Evolutionary conservation across 2,329 filamentous ascomycete genomes (phyloP).

Genomic region (Drechslerella dactyloides): DNA sequence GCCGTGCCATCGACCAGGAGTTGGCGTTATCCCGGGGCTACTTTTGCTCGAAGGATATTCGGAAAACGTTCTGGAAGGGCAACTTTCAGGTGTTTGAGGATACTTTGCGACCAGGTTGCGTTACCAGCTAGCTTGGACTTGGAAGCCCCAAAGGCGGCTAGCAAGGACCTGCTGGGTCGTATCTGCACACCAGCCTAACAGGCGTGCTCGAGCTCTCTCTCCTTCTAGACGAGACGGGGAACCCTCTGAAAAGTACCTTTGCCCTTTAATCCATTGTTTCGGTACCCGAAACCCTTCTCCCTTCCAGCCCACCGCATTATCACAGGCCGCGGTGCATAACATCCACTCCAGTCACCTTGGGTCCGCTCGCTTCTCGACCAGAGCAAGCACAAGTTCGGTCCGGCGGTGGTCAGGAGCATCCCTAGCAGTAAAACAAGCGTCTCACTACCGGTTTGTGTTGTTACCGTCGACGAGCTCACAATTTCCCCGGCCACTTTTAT

Average conservation of each 20-base stretch:
- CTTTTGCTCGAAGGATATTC: slow-evolving; percentile 31
- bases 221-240: slow-evolving; percentile 42
- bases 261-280: slow-evolving; percentile 46
- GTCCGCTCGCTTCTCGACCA: slow-evolving; percentile 40
- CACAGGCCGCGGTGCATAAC: slow-evolving; percentile 18
- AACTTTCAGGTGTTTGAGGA: slow-evolving; percentile 50
- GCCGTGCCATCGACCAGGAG: slow-evolving; percentile 22
- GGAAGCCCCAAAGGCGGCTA: slow-evolving; percentile 51
- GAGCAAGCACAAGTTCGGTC: slow-evolving; percentile 18
- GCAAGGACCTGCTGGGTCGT: slow-evolving; percentile 48
- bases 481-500: slow-evolving; percentile 29
- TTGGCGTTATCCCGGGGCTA: slow-evolving; percentile 32
- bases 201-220: slow-evolving; percentile 50
- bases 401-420: neutral
- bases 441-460: slow-evolving; percentile 25
- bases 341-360: slow-evolving; percentile 2
- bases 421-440: slow-evolving; percentile 25
- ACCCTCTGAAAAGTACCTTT: slow-evolving; percentile 49
- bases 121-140: slow-evolving; percentile 50
- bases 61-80: slow-evolving; percentile 50
- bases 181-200: slow-evolving; percentile 49
- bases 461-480: slow-evolving; percentile 31
- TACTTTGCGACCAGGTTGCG: slow-evolving; percentile 51
- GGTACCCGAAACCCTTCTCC: slow-evolving; percentile 40
- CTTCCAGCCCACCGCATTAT: slow-evolving; percentile 27